phyloP scores from a whole-genome alignment of 108 stramenopile species.

The Schizochytrium sp. region DNA sequence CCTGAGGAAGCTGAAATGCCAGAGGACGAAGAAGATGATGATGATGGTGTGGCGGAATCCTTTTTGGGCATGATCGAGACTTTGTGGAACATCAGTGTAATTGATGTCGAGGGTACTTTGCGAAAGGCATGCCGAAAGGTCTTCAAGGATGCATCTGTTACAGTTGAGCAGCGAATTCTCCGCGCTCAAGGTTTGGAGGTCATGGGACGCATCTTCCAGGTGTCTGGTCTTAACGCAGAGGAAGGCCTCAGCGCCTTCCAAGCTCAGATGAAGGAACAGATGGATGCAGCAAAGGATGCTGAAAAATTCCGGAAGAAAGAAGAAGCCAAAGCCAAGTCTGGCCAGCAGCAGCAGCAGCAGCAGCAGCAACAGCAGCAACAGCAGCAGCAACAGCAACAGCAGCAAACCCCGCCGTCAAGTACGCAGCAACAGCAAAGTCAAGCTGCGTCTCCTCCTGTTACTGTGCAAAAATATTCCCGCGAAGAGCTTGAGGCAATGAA shows the following conservation, averaged over 20 bases:
- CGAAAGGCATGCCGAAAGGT: slow-evolving; percentile 24
- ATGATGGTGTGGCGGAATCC: slow-evolving; percentile 45
- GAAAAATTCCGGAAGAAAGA: slow-evolving; percentile 25
- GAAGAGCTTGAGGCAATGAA: slow-evolving; percentile 43
- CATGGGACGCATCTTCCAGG: slow-evolving; percentile 47
- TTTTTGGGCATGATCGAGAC: slow-evolving; percentile 60
- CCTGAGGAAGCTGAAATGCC: background rate
- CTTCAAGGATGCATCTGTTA: slow-evolving; percentile 49
- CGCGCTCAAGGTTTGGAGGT: slow-evolving; percentile 55
- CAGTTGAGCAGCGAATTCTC: background rate
- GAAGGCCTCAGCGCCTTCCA: slow-evolving; percentile 47
- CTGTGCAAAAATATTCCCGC: slow-evolving; percentile 7
- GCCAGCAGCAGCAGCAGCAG: slow-evolving; percentile 48
- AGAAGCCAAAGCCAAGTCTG: background rate
- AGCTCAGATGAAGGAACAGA: slow-evolving; percentile 54
- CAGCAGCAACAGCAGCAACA: slow-evolving; percentile 5
- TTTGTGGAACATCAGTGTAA: slow-evolving; percentile 51
- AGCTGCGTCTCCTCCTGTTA: background rate
- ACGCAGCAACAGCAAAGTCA: background rate
- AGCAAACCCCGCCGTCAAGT: background rate
- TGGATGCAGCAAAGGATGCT: slow-evolving; percentile 39
- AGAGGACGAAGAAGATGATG: slow-evolving; percentile 3
- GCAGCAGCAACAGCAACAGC: background rate
- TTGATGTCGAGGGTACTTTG: slow-evolving; percentile 60
- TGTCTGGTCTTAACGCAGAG: slow-evolving; percentile 24